Evolutionary conservation across 768 basidiomycete species (phyloP), one percentile per base, ranked within the genome.

Genomic region (Mycena haematopus): DNA sequence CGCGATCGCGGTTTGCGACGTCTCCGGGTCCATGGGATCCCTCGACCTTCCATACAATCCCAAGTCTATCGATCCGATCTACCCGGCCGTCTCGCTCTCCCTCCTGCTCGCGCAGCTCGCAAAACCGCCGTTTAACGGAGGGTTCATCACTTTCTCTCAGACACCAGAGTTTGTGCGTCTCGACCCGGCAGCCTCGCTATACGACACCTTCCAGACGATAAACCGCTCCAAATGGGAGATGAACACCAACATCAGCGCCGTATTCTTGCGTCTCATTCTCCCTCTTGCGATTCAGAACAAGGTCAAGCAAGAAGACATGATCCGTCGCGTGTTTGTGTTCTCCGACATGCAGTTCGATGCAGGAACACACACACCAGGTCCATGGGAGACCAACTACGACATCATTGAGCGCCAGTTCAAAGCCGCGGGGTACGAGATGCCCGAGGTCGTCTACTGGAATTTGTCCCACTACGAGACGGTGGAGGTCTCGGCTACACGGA

Each of bases 291-390:
- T 84, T 60, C 68, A 78, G 70, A 74, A 88, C 66, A 77, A 84
- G 0, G 74, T 93, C n/a, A 76, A 78, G 53, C 82, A 79, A 58
- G 88, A 88, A 54, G 84, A 91, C 50, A 91, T 92, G 89, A 82
- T 92, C 75, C 86, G 89, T 76, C 82, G 87, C 6, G 74, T 92
- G 0, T 91, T 92, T 70, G 80, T 92, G 45, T 92, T 93, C 71
- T 84, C 85, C 3, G 89, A 92, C 70, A 91, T 92, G 90, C 90
- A 91, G 74, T 92, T 92, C 65, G 87, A 91, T 69, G 2, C 1
- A 1, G 53, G 57, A 38, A 59, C 36, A 49, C 21, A 54, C 2
- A 53, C 65, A 0, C 58, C 59, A 10, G 5, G 17, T 29, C 19
- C 47, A 6, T 90, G 88, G 86, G 79, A 83, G 67, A 92, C 89